These are phyloP conservation scores for Wallemia ichthyophaga DNA, from an alignment of 1,284 basidiomycete species.

Conservation along the genomic window DNA sequence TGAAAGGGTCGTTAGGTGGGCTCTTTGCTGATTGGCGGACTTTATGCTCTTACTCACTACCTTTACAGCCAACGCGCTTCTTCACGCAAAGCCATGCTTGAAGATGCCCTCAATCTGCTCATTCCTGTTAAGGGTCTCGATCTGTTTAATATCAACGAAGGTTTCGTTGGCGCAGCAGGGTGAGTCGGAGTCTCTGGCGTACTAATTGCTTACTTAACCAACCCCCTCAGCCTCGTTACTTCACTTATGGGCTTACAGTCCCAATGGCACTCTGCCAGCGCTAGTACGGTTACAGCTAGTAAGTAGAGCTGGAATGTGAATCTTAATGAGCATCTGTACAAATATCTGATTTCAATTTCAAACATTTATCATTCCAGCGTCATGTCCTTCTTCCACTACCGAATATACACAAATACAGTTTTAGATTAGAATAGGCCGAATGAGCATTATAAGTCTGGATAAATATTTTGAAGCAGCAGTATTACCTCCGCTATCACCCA, in stretches of 20 bases:
- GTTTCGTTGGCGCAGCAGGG: slow-evolving; percentile 12
- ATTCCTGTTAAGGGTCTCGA: slow-evolving; percentile 17
- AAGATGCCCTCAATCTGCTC: slow-evolving; percentile 18
- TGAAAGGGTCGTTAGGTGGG: slow-evolving; percentile 10
- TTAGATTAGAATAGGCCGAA: too few species aligned
- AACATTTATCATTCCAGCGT: too few species aligned
- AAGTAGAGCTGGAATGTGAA: too few species aligned
- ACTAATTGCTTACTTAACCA: neutral
- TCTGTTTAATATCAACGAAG: slow-evolving; percentile 17
- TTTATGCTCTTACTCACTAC: too few species aligned
- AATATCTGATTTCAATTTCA: too few species aligned
- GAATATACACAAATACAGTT: too few species aligned
- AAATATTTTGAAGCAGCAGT: neutral
- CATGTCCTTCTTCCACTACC: too few species aligned
- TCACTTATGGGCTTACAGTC: slow-evolving; percentile 11
- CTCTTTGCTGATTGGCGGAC: neutral
- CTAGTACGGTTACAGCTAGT: too few species aligned
- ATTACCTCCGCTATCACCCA: neutral
- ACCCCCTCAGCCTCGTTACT: slow-evolving; percentile 7
- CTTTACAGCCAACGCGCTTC: neutral
- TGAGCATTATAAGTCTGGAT: too few species aligned
- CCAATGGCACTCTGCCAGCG: slow-evolving; percentile 3
- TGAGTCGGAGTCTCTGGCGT: slow-evolving; percentile 4
- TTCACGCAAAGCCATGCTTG: slow-evolving; percentile 15
- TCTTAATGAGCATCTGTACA: too few species aligned